Evolutionary conservation across 768 basidiomycete genomes (phyloP), one percentile per base, ranked within the genome.

Genomic region (Floccularia luteovirens): DNA sequence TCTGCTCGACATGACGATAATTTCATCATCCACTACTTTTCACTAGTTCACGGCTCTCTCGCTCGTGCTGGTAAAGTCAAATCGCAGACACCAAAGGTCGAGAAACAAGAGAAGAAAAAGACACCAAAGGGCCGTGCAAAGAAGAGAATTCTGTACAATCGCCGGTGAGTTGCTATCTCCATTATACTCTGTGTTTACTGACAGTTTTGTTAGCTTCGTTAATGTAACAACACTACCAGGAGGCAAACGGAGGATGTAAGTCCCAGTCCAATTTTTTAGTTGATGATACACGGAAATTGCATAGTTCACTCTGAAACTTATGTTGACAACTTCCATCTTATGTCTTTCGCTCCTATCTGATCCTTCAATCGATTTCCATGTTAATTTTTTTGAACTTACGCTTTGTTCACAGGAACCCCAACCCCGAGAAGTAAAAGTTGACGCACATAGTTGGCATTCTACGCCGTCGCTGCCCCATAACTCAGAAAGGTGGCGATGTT

Each of bases 311-410:
- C 90, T 82, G 90, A 94, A 88, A 63, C 64, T 61, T 56, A 62
- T 91, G 89, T 87, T 80, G 85, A 91, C 66, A 82, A 64, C 65
- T 77, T 71, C 50, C 81, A 89, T 88, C 84, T 77, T 69, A 77
- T 62, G 90, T 96, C 91, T 93, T 93, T 93, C 91, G 90, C 91
- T 93, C 90, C 90, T 93, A 93, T 93, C 90, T 93, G 91, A 93
- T 63, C 54, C 39, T 46, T 43, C 49, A 41, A 37, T 31, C 35
- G 31, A 42, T 39, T 52, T 39, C 45, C 43, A 39, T 43, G 43
- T 42, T 38, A 14, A 13, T 31, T 20, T 37, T 23, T 43, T 40
- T 22, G 31, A 27, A 41, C 37, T 38, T 22, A 34, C 52, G 36
- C 50, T 63, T 61, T 35, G 61, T 53, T 13, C 42, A 38, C 13